Evolutionary conservation across 2,329 filamentous ascomycete genomes (phyloP).

Genomic region (Zymoseptoria brevis): DNA sequence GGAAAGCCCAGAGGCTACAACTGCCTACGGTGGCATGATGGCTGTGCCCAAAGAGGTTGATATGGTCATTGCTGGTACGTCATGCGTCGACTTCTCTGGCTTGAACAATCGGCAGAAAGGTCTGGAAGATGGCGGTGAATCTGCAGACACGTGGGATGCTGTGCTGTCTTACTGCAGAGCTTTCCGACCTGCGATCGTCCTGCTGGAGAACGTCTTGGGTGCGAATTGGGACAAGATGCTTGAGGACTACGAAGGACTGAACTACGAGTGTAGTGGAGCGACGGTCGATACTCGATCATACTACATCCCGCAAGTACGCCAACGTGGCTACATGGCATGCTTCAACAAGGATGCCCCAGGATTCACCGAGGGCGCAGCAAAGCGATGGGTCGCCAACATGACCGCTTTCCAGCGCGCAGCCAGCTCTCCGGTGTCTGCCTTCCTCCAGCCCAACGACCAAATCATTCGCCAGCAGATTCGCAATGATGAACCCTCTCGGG

Average conservation of each 20-base stretch:
- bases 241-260: constrained; percentile 39
- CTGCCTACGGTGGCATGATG: constrained; percentile 55
- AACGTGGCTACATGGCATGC: constrained; percentile 41
- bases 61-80: constrained; percentile 63
- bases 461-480: constrained; percentile 5
- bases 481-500: constrained; percentile 12
- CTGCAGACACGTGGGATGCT: constrained; percentile 55
- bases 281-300: constrained; percentile 61
- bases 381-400: constrained; percentile 42
- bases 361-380: not conserved
- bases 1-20: constrained; percentile 37
- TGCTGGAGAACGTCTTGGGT: constrained; percentile 62
- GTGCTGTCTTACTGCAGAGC: constrained; percentile 50
- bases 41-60: constrained; percentile 53
- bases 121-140: constrained; percentile 53
- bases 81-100: constrained; percentile 66
- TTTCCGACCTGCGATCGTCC: constrained; percentile 53
- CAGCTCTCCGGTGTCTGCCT: constrained; percentile 55
- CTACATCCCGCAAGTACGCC: constrained; percentile 57
- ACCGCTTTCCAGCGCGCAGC: constrained; percentile 45
- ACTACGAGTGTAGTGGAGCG: constrained; percentile 47
- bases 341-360: constrained; percentile 26
- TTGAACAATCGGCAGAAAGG: constrained; percentile 53
- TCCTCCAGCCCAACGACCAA: constrained; percentile 52
- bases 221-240: constrained; percentile 51